A percentile compares a stretch with the other conserved stretches of the same genome.
These are phyloP conservation scores for Celoporthe dispersa DNA, from an alignment of 2,329 filamentous ascomycete species.

Conservation along the genomic window DNA sequence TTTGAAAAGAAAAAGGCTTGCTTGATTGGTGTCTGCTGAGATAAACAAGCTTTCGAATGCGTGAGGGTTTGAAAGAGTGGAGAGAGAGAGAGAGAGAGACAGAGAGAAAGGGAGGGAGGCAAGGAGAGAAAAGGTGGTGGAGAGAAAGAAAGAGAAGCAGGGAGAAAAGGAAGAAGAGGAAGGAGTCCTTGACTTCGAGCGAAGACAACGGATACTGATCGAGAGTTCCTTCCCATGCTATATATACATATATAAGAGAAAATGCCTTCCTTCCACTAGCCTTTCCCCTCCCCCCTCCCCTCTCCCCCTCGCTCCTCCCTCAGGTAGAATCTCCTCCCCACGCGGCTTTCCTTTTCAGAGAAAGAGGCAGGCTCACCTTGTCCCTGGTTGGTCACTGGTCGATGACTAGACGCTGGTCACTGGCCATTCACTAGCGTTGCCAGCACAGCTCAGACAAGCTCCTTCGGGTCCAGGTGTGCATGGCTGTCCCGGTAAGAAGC, in stretches of 20 bases:
- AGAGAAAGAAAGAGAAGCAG: too few species aligned
- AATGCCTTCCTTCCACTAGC: background rate
- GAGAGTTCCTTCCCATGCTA: background rate
- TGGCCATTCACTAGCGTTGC: background rate
- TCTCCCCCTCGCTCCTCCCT: background rate
- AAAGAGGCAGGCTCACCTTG: too few species aligned
- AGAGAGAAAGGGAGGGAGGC: too few species aligned
- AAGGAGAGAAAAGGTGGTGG: too few species aligned
- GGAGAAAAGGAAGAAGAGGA: background rate
- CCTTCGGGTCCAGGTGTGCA: background rate
- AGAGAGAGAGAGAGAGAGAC: too few species aligned
- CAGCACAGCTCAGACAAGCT: background rate
- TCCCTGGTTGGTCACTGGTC: background rate
- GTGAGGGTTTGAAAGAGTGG: too few species aligned
- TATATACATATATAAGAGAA: background rate
- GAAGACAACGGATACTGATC: background rate
- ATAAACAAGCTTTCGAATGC: too few species aligned
- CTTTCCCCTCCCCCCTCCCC: too few species aligned
- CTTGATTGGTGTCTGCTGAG: too few species aligned
- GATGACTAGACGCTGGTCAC: background rate
- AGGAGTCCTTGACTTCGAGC: background rate
- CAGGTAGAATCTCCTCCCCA: background rate
- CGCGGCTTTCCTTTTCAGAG: background rate
- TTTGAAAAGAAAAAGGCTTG: too few species aligned
- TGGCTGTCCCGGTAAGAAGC: background rate